phyloP scores from a whole-genome alignment of 1,284 basidiomycete species.

The Ganoderma lucidum region DNA sequence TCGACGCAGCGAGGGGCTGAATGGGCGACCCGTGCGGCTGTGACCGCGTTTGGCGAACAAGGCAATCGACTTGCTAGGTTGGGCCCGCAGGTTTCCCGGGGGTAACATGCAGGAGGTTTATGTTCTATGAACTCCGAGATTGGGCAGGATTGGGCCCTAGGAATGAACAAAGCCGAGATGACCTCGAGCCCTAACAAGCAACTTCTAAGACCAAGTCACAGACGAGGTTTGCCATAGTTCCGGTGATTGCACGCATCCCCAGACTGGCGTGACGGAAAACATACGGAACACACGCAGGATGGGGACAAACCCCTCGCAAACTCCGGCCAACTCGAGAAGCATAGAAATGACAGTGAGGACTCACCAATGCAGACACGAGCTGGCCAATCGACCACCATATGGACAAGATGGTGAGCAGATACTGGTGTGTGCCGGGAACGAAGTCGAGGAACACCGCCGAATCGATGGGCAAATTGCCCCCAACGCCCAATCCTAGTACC shows the following conservation, averaged over 20 bases:
- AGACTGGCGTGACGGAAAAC: background rate
- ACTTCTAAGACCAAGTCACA: background rate
- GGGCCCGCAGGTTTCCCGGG: background rate
- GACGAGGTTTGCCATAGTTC: background rate
- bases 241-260: background rate
- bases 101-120: background rate
- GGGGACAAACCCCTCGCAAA: background rate
- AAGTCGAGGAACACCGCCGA: conserved; percentile 75
- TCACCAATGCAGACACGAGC: conserved; percentile 67
- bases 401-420: conserved; percentile 71
- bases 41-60: conserved; percentile 21
- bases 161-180: background rate
- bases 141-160: background rate
- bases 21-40: conserved; percentile 21
- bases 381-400: conserved; percentile 79
- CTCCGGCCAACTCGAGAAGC: background rate
- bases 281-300: background rate
- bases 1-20: conserved; percentile 26
- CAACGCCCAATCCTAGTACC: conserved; percentile 56
- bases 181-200: background rate
- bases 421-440: conserved; percentile 72
- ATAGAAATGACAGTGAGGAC: conserved; percentile 34
- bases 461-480: conserved; percentile 69
- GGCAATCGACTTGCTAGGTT: background rate
- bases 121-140: background rate